phyloP scores from a whole-genome alignment of 148 eudicot species.

The Cornus florida region DNA sequence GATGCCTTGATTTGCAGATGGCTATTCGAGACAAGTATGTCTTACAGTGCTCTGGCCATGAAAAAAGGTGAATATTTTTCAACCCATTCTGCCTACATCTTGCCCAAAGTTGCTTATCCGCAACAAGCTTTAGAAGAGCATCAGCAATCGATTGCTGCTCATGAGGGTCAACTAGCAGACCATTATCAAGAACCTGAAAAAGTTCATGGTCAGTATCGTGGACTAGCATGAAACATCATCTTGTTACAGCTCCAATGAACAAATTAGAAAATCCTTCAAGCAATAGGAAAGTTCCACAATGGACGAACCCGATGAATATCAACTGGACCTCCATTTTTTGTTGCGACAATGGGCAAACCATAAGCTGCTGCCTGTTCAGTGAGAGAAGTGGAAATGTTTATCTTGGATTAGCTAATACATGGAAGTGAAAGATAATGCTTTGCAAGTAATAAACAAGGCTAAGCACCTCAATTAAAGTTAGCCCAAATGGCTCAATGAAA shows the following conservation, averaged over 20 bases:
- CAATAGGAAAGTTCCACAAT: neutral
- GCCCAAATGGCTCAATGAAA: slow-evolving; percentile 97
- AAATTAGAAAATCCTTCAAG: neutral
- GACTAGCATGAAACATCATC: neutral
- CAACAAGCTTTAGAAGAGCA: slow-evolving; percentile 91
- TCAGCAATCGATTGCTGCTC: slow-evolving; percentile 85
- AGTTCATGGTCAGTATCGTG: neutral
- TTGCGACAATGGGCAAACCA: slow-evolving; percentile 96
- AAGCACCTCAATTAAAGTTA: slow-evolving; percentile 90
- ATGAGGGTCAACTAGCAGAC: slow-evolving; percentile 94
- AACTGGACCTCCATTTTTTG: slow-evolving; percentile 98
- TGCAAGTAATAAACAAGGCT: neutral
- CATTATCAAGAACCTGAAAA: slow-evolving; percentile 86
- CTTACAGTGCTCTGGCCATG: slow-evolving; percentile 97
- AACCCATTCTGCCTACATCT: slow-evolving; percentile 83
- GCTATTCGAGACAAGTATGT: slow-evolving; percentile 78
- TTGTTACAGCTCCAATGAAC: too few relatives aligned
- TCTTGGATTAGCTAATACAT: neutral
- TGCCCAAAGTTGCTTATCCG: slow-evolving; percentile 89
- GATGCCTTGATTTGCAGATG: slow-evolving; percentile 83
- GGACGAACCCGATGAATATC: slow-evolving; percentile 78
- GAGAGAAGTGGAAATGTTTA: slow-evolving; percentile 5
- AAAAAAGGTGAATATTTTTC: slow-evolving; percentile 90
- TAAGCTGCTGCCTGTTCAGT: slow-evolving; percentile 89
- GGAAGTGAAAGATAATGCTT: too few relatives aligned